Conservation (phyloP, 2,329 filamentous ascomycete genomes). For the Monosporascus sp. region DNA sequence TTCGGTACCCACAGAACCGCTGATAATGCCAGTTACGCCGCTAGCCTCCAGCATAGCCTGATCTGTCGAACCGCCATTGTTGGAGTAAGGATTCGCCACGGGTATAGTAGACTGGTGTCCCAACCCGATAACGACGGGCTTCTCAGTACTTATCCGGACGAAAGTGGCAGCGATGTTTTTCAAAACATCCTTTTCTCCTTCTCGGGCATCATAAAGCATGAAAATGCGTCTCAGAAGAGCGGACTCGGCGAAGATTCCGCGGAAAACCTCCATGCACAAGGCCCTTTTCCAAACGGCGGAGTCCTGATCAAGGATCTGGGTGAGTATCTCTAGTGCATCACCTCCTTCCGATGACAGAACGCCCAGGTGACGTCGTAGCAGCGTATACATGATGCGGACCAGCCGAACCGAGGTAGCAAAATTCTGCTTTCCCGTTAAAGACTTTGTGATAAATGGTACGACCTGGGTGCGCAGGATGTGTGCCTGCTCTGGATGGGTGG, state of each 20-base stretch:
- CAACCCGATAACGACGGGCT: conserved; percentile 81
- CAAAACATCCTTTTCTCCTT: conserved; percentile 70
- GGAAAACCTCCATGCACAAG: conserved; percentile 86
- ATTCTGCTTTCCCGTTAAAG: conserved; percentile 69
- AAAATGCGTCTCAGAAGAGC: conserved; percentile 76
- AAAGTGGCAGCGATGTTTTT: conserved; percentile 81
- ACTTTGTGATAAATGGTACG: conserved; percentile 77
- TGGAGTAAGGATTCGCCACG: conserved; percentile 50
- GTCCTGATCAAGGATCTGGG: conserved; percentile 84
- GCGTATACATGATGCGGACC: conserved; percentile 74
- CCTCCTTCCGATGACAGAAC: conserved; percentile 76
- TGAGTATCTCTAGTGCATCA: conserved; percentile 74
- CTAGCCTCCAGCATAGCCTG: conserved; percentile 87
- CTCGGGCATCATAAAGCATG: conserved; percentile 68
- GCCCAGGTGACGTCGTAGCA: conserved; percentile 72
- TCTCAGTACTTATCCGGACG: conserved; percentile 89
- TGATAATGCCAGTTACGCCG: conserved; percentile 82
- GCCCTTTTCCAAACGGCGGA: conserved; percentile 79
- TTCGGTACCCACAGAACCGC: conserved; percentile 58
- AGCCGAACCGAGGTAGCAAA: conserved; percentile 82
- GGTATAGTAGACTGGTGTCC: conserved; percentile 85
- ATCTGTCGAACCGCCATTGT: conserved; percentile 59
- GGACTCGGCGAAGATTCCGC: conserved; percentile 78
- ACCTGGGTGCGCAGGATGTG: conserved; percentile 71
- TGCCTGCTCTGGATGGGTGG: conserved; percentile 72